A percentile compares a stretch with the other conserved stretches of the same genome.
Evolutionary conservation across 83 land plant species (phyloP).

Genomic region (Picea abies): DNA sequence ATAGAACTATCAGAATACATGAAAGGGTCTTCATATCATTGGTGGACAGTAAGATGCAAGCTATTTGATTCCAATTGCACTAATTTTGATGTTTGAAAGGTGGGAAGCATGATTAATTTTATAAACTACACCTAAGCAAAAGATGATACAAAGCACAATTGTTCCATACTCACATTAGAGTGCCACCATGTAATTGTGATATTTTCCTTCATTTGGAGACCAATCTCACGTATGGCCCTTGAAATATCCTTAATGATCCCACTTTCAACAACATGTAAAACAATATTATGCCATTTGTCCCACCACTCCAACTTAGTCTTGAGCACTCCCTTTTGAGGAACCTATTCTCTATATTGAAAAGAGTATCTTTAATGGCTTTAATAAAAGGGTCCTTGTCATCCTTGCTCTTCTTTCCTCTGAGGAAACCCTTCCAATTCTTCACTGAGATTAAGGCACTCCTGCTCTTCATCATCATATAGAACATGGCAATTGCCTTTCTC

Average conservation of each 20-base stretch:
- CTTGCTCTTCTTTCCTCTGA: too few relatives aligned
- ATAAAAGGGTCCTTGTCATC: too few relatives aligned
- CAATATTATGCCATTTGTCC: too few relatives aligned
- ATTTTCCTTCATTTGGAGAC: slow-evolving; percentile 18
- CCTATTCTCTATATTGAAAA: too few relatives aligned
- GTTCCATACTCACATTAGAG: slow-evolving; percentile 10
- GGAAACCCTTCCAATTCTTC: too few relatives aligned
- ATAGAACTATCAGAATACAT: neutral
- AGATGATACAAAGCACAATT: neutral
- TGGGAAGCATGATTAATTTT: neutral
- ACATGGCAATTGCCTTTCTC: neutral
- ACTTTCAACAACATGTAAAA: too few relatives aligned
- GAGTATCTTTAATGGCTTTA: too few relatives aligned
- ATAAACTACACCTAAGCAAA: neutral
- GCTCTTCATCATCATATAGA: slow-evolving; percentile 14
- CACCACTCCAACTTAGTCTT: too few relatives aligned
- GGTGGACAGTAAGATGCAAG: neutral
- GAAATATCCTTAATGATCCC: too few relatives aligned
- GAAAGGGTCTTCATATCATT: neutral
- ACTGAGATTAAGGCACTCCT: neutral
- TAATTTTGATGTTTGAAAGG: neutral
- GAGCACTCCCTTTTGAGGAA: neutral
- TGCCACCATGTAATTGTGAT: slow-evolving; percentile 24
- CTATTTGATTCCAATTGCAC: neutral
- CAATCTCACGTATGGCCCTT: slow-evolving; percentile 1